Base-by-base conservation (phyloP, 2,329 filamentous ascomycete species). In the Aspergillus pseudoglaucus region DNA sequence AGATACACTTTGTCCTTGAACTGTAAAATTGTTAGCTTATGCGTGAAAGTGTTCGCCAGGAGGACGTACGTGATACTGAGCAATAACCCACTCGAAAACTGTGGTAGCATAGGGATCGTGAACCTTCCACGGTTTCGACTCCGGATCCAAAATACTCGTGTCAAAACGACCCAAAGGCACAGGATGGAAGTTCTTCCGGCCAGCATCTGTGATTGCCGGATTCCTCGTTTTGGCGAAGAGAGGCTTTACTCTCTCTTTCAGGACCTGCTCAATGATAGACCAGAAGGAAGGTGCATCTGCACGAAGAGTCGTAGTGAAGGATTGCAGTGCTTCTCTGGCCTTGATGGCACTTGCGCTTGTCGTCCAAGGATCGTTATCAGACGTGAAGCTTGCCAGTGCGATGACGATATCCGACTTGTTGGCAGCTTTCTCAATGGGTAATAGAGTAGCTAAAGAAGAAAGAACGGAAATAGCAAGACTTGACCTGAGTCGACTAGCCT, bases 161-260 rank as follows among this genome's bases (percentile, higher is more conserved):
- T 71, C 67, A 49, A 71, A 71, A 25, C 63, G 62, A 10, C 63
- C 59, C 17, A 62, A 48, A 22, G 68, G 61, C 14, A 65, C 51
- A 10, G 69, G 66, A 47, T 73, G 65, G 41, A 71, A 59, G 45
- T 70, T 69, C 57, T 73, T 74, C 33, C 72, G 68, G 9, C 71
- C 72, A 14, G 66, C 65, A 9, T 63, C 58, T 4, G 72, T 74
- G 44, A 75, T 67, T 2, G 67, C 61, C 4, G 68, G 64, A 46
- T 70, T 73, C 45, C 64, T 69, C 5, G 63, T 64, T 40, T 64
- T 68, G 5, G 63, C 66, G 47, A 75, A 75, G 9, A 72, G 58
- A 6, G 71, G 70, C 30, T 65, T 68, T 47, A 74, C 64, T 40
- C 53, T 66, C 4, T 51, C 51, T 20, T 55, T 58, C 25, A 61